phyloP scores from a whole-genome alignment of 148 eudicot species.

The Amaranthus cruentus region DNA sequence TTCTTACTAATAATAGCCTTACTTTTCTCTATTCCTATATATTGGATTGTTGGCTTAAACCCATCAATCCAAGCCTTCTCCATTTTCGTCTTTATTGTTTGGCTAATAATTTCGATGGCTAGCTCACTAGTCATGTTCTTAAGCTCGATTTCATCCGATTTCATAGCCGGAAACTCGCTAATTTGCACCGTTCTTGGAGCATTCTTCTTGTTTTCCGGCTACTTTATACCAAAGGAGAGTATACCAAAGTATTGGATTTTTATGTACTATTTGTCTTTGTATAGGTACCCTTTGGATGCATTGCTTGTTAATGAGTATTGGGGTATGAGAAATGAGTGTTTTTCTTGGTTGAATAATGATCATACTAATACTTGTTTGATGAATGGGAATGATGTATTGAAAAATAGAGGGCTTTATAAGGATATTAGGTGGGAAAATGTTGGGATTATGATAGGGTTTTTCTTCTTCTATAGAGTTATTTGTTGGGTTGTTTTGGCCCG shows the following conservation, averaged over 20 bases:
- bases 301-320: conserved; percentile 82
- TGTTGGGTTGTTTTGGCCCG: conserved; percentile 78
- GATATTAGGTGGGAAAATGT: conserved; percentile 90
- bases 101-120: conserved; percentile 92
- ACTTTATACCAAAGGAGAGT: conserved; percentile 76
- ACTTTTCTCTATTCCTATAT: conserved; percentile 66
- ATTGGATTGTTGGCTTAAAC: conserved; percentile 89
- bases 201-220: conserved; percentile 84
- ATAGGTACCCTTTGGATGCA: conserved; percentile 79
- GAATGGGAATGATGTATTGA: conserved; percentile 66
- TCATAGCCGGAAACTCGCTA: conserved; percentile 87
- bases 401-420: conserved; percentile 59
- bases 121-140: conserved; percentile 88
- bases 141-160: conserved; percentile 74
- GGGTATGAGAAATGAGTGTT: conserved; percentile 63
- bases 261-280: conserved; percentile 89
- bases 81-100: conserved; percentile 58
- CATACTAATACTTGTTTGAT: conserved; percentile 44
- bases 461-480: conserved; percentile 67
- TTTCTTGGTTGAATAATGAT: conserved; percentile 32
- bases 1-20: conserved; percentile 66
- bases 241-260: conserved; percentile 91
- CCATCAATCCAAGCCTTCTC: conserved; percentile 58
- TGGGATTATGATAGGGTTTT: conserved; percentile 78
- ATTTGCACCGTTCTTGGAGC: conserved; percentile 84